Base-by-base conservation (phyloP, 441 rosid species). In the Omphalea diandra region DNA sequence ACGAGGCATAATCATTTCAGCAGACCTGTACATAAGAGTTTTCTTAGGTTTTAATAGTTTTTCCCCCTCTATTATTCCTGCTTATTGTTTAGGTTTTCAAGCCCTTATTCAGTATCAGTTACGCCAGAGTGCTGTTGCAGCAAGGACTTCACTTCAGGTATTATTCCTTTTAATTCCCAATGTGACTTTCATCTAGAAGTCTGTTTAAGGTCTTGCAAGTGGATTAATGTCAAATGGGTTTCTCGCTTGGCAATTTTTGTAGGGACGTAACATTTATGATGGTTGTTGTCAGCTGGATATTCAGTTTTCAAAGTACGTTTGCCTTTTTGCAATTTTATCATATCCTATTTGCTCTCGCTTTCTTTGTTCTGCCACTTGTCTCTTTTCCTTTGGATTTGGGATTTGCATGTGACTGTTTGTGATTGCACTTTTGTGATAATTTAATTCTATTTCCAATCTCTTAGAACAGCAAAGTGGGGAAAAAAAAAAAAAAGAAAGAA, bases 211-310 rank as follows among this genome's bases (percentile, higher is more conserved):
- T 40, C 52, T 20, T 24, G 31, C 41, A 59, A 56, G 47, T 26
- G 27, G 77, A 70, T 60, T 72, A 38, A 12, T 70, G 68, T 77
- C 66, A 56, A 7, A 73, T 32, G 5, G 33, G 33, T 27, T 63
- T 53, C 58, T 63, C 32, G 1, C 63, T 53, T 77, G 54, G 31
- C 54, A 68, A 38, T 70, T 73, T 71, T 52, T 68, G 43, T 73
- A 93, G 99, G 99, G 97, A 40, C 97, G 98, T 44, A 95, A 95
- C 79, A 95, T 95, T 65, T 95, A 95, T 75, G 99, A 95, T 68
- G 97, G 99, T 33, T 93, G 99, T 84, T 95, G 98, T 75, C 98
- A 95, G 84, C 85, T 95, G 84, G 99, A 95, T 80, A 93, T 95
- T 82, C 99, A 95, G 75, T 95, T 80, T 80, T 95, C 99, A 50